Percentiles rank a stretch among this genome's conserved stretches.
These are phyloP conservation scores for Penicillium canariense DNA, from an alignment of 495 filamentous ascomycete species.

Conservation along the genomic window DNA sequence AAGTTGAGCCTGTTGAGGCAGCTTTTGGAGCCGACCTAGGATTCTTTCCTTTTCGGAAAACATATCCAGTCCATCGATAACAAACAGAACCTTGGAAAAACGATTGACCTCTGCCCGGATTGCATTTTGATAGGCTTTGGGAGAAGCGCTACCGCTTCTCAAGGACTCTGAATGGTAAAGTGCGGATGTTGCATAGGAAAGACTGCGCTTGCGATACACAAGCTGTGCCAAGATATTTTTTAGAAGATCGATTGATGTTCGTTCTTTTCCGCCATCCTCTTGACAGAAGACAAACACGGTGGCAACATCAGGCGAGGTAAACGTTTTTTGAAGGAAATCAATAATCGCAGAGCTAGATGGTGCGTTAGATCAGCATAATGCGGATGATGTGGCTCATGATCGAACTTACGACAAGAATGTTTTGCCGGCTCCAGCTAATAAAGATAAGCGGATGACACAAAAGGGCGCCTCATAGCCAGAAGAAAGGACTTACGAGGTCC, in stretches of 20 bases:
- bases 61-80: slow-evolving; percentile 35
- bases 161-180: slow-evolving; percentile 28
- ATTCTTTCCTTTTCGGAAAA: slow-evolving; percentile 32
- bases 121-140: slow-evolving; percentile 34
- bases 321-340: slow-evolving; percentile 29
- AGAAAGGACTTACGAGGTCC: slow-evolving; percentile 25
- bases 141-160: slow-evolving; percentile 19
- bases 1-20: slow-evolving; percentile 35
- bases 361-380: too few relatives aligned
- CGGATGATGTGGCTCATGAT: neutral
- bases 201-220: slow-evolving; percentile 28
- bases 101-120: slow-evolving; percentile 35
- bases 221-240: slow-evolving; percentile 34
- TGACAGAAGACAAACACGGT: slow-evolving; percentile 34
- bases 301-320: slow-evolving; percentile 35
- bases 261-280: slow-evolving; percentile 22
- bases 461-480: neutral
- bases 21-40: slow-evolving; percentile 33
- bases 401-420: slow-evolving; percentile 37
- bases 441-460: neutral
- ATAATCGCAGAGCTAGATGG: slow-evolving; percentile 30
- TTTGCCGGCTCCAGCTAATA: slow-evolving; percentile 36
- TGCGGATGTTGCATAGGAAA: slow-evolving; percentile 19
- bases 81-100: slow-evolving; percentile 32
- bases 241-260: slow-evolving; percentile 23